Base-by-base conservation (phyloP, 2,329 filamentous ascomycete species). In the Thelonectria olida region DNA sequence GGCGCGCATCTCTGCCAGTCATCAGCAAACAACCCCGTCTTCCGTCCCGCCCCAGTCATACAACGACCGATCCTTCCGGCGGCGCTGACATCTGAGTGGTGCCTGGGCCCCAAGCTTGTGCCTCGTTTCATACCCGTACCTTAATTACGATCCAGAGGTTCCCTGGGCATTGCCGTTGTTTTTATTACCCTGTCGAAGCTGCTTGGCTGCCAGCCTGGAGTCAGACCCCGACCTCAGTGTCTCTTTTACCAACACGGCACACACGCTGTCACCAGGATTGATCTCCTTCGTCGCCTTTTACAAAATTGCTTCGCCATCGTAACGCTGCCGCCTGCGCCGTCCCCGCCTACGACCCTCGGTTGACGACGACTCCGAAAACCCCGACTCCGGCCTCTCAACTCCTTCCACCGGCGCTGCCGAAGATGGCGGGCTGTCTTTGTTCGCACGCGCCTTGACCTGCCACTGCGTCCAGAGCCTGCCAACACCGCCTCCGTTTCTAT, bases 11-110 rank as follows among this genome's bases (percentile, higher is more conserved):
- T 63, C 58, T 49, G 4, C 17, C 58, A 60, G 59, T 47, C 48
- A 62, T 62, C 58, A 61, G 50, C 61, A 63, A 62, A 4, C 41
- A 65, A 68, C 50, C 20, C 57, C 58, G 36, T 54, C 58, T 50
- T 45, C 61, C 38, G 61, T 56, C 51, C 54, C 19, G 54, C 55
- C 58, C 54, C 54, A 50, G 44, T 39, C 39, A 54, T 55, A 60
- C 64, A 59, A 48, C 65, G 68, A 70, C 69, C 68, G 68, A 71
- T 70, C 65, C 58, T 71, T 67, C 69, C 68, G 69, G 69, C 68
- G 69, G 69, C 54, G 68, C 38, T 51, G 55, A 61, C 58, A 51
- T 45, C 55, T 50, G 50, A 48, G 58, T 56, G 58, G 58, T 61
- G 54, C 58, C 58, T 61, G 42, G 48, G 41, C 31, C 57, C 47